A percentile compares a stretch with the other conserved stretches of the same genome.
These are phyloP conservation scores for Hemileccinum impolitum DNA, from an alignment of 768 basidiomycete genomes.

Conservation along the genomic window DNA sequence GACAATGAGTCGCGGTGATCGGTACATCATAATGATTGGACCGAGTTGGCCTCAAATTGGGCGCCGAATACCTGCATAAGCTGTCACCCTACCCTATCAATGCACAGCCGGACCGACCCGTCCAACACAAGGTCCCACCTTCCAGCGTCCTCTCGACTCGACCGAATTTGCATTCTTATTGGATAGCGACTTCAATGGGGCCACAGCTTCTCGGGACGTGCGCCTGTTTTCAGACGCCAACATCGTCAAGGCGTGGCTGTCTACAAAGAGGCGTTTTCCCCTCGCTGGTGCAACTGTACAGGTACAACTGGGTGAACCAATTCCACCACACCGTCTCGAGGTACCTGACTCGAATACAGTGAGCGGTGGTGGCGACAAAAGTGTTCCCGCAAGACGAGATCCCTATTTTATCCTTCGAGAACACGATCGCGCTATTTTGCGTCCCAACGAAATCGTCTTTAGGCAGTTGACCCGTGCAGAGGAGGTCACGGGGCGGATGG, in stretches of 20 bases:
- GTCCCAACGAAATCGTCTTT: conserved; percentile 39
- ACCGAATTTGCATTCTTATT: no score
- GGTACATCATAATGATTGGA: no score
- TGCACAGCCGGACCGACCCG: no score
- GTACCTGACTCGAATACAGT: no score
- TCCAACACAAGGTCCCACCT: no score
- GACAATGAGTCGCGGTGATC: no score
- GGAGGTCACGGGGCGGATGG: conserved; percentile 32
- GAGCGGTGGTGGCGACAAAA: background rate
- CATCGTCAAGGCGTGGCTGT: background rate
- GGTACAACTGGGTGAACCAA: background rate
- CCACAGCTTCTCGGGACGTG: background rate
- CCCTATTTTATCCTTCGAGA: conserved; percentile 40
- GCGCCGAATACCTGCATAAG: no score
- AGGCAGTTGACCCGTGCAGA: conserved; percentile 30
- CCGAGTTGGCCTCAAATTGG: no score
- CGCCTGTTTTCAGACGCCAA: background rate
- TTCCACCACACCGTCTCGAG: no score
- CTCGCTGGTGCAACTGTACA: background rate
- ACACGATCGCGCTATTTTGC: conserved; percentile 28
- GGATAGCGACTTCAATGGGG: no score
- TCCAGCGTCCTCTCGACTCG: no score
- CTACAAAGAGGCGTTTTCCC: background rate
- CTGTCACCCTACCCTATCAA: no score
- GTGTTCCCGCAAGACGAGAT: background rate